Evolutionary conservation across 106 monocot genomes (phyloP).

Genomic region (Acorus calamus): DNA sequence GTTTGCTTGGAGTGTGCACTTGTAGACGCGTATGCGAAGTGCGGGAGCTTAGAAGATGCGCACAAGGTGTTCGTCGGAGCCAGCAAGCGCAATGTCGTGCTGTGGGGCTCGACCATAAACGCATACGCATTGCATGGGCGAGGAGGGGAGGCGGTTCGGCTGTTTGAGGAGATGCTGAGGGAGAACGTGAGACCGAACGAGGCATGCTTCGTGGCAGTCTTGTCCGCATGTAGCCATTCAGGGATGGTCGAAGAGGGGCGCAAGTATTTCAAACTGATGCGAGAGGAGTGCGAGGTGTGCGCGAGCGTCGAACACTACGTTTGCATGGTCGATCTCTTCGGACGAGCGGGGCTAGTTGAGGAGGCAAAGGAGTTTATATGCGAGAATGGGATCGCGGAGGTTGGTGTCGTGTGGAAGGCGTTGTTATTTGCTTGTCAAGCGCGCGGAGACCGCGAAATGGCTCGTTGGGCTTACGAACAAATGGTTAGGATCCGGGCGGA

Average conservation of each 20-base stretch:
- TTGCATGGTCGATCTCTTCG: constrained; percentile 76
- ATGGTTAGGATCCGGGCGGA: constrained; percentile 32
- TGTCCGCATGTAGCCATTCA: constrained; percentile 72
- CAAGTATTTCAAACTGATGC: constrained; percentile 51
- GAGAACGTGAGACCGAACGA: constrained; percentile 73
- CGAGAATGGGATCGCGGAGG: constrained; percentile 32
- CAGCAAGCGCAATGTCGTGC: constrained; percentile 24
- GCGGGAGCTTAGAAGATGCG: constrained; percentile 71
- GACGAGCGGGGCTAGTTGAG: constrained; percentile 40
- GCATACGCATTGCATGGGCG: constrained; percentile 56
- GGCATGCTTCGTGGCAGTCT: constrained; percentile 44
- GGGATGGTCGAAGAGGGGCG: constrained; percentile 48
- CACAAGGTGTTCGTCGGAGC: constrained; percentile 22
- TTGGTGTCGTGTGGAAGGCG: constrained; percentile 49
- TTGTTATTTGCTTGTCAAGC: constrained; percentile 54
- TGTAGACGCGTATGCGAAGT: constrained; percentile 77
- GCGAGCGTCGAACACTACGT: constrained; percentile 62
- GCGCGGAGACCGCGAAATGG: constrained; percentile 39
- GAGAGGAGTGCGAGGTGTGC: constrained; percentile 36
- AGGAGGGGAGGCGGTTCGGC: constrained; percentile 37
- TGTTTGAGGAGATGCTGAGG: constrained; percentile 47
- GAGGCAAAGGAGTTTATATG: constrained; percentile 59
- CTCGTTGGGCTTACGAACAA: constrained; percentile 35
- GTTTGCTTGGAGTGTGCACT: constrained; percentile 38
- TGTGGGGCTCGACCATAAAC: constrained; percentile 63